phyloP scores from a whole-genome alignment of 2,329 filamentous ascomycete species.

The Dactylellina cionopaga region DNA sequence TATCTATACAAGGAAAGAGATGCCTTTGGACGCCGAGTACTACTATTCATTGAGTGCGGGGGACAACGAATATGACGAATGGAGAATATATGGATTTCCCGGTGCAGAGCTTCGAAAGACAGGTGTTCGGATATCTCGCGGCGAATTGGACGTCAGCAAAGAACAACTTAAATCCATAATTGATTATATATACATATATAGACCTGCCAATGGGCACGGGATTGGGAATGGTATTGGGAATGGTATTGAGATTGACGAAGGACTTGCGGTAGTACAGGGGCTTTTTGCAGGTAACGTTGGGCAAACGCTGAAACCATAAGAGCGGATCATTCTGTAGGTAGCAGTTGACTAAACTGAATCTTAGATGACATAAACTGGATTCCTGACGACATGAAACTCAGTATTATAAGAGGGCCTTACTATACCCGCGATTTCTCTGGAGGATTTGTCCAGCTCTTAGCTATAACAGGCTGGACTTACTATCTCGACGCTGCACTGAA shows the following conservation, averaged over 20 bases:
- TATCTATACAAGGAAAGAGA: slow-evolving; percentile 9
- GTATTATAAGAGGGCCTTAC: too few relatives aligned
- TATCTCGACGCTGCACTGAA: slow-evolving; percentile 10
- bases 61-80: slow-evolving; percentile 14
- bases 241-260: not conserved
- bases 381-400: too few relatives aligned
- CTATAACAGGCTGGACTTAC: not conserved
- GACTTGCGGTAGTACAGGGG: not conserved
- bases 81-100: slow-evolving; percentile 15
- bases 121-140: not conserved
- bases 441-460: not conserved
- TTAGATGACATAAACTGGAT: slow-evolving; percentile 3
- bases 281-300: slow-evolving; percentile 12
- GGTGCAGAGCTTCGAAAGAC: not conserved
- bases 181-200: not conserved
- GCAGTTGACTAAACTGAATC: not conserved
- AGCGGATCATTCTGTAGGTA: not conserved
- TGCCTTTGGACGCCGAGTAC: slow-evolving; percentile 41
- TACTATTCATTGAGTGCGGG: slow-evolving; percentile 25
- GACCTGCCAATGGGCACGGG: not conserved
- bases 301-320: not conserved
- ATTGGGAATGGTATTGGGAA: too few relatives aligned
- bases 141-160: not conserved
- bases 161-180: not conserved
- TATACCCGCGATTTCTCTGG: too few relatives aligned